phyloP scores from a whole-genome alignment of 768 basidiomycete species.

The Strobilomyces dryophilus region DNA sequence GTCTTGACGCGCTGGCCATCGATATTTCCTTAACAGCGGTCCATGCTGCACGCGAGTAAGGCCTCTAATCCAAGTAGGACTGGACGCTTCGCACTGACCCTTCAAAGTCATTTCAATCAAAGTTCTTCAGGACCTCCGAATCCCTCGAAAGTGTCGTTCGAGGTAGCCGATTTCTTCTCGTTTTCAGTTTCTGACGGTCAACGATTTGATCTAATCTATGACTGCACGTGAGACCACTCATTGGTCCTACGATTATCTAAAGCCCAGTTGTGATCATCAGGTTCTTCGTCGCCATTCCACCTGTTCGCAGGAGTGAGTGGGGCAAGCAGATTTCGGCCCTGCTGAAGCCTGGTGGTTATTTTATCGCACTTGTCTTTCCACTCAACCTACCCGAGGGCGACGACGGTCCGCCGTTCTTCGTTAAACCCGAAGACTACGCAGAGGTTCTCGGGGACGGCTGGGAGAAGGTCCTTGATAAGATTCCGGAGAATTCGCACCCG shows the following conservation, averaged over 20 bases:
- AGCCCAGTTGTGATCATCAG: conserved; percentile 1
- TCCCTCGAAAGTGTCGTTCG: conserved; percentile 13
- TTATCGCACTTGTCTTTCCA: conserved; percentile 60
- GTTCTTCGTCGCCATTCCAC: conserved; percentile 69
- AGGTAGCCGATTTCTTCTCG: conserved; percentile 18
- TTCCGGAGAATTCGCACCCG: conserved; percentile 42
- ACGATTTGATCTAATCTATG: conserved; percentile 17
- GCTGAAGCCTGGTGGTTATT: conserved; percentile 57
- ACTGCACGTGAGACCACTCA: conserved; percentile 8
- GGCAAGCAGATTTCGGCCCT: conserved; percentile 52
- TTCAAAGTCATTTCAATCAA: background rate
- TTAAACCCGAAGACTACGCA: conserved; percentile 53
- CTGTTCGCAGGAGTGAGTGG: conserved; percentile 49
- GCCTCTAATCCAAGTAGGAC: background rate
- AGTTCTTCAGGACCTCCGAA: background rate
- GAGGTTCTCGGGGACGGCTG: conserved; percentile 47
- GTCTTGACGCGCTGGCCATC: conserved; percentile 16
- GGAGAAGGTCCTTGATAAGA: conserved; percentile 49
- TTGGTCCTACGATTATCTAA: background rate
- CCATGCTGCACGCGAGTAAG: conserved; percentile 20
- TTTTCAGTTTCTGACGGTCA: conserved; percentile 12
- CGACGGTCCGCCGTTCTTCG: conserved; percentile 63
- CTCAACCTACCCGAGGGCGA: conserved; percentile 39
- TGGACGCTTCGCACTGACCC: background rate
- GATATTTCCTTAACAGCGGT: conserved; percentile 18